These are phyloP conservation scores for Tylopilus plumbeoviolaceoides DNA, from an alignment of 768 basidiomycete species.

Conservation along the genomic window DNA sequence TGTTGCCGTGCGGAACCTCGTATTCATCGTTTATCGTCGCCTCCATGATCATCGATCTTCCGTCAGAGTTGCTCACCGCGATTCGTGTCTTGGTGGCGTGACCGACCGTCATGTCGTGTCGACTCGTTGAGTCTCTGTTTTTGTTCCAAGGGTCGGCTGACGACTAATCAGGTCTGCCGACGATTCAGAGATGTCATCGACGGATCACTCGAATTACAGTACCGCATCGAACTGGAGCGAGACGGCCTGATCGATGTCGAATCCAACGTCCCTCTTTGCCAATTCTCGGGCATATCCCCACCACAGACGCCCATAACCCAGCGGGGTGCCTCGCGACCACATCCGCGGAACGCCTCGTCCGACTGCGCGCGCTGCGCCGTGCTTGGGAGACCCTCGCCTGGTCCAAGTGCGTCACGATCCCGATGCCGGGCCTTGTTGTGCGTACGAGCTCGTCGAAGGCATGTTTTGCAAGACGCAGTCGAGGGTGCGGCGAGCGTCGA, in stretches of 20 bases:
- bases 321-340: not conserved
- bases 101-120: slow-evolving; percentile 8
- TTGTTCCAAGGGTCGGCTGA: not conserved
- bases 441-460: slow-evolving; percentile 58
- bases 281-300: not conserved
- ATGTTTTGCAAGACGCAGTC: slow-evolving; percentile 45
- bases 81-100: slow-evolving; percentile 11
- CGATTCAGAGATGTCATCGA: slow-evolving; percentile 19
- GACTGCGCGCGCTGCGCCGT: too few species aligned
- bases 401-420: too few species aligned
- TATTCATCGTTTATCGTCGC: not conserved
- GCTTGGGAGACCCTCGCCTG: too few species aligned
- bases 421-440: too few species aligned
- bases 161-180: slow-evolving; percentile 20
- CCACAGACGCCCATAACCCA: not conserved
- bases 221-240: slow-evolving; percentile 35
- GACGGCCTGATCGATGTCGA: slow-evolving; percentile 33
- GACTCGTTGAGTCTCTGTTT: slow-evolving; percentile 7
- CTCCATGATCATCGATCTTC: slow-evolving; percentile 9
- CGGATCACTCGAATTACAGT: slow-evolving; percentile 32
- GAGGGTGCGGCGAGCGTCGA: not conserved
- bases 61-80: slow-evolving; percentile 10
- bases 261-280: not conserved
- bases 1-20: not conserved
- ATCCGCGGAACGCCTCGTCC: too few species aligned